A percentile compares a stretch with the other conserved stretches of the same genome.
Conservation (phyloP, 2,329 filamentous ascomycete genomes). For the Helotiales sp. region DNA sequence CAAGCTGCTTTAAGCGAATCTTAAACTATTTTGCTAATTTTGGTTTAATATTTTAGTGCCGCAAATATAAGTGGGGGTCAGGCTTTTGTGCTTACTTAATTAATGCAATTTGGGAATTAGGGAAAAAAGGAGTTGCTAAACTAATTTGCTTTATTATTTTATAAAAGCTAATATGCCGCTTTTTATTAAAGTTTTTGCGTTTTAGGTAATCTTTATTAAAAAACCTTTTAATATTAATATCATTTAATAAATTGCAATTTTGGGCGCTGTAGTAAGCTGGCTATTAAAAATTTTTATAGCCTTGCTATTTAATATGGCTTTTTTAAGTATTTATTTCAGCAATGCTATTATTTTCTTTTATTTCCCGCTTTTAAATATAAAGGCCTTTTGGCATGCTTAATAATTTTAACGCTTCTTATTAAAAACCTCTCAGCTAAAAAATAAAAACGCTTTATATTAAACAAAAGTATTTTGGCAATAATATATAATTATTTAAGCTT, state of each 20-base stretch:
- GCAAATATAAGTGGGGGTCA: conserved; percentile 8
- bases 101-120: not conserved
- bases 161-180: not conserved
- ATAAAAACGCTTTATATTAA: not conserved
- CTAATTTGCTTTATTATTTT: not conserved
- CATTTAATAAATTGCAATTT: not conserved
- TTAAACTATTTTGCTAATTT: not conserved
- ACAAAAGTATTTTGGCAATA: conserved; percentile 10
- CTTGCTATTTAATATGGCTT: not conserved
- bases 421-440: not conserved
- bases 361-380: not conserved
- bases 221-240: not conserved
- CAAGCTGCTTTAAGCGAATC: not conserved
- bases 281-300: not conserved
- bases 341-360: not conserved
- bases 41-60: not conserved
- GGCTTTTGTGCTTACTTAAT: conserved; percentile 4
- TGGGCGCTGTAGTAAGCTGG: not conserved
- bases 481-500: conserved; percentile 11
- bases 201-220: not conserved
- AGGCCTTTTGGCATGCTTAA: not conserved
- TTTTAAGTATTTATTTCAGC: not conserved
- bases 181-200: not conserved
- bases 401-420: not conserved
- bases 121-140: not conserved